A percentile compares a stretch with the other conserved stretches of the same genome.
phyloP scores from a whole-genome alignment of 148 eudicot species.

The Dianthus caryophyllus region DNA sequence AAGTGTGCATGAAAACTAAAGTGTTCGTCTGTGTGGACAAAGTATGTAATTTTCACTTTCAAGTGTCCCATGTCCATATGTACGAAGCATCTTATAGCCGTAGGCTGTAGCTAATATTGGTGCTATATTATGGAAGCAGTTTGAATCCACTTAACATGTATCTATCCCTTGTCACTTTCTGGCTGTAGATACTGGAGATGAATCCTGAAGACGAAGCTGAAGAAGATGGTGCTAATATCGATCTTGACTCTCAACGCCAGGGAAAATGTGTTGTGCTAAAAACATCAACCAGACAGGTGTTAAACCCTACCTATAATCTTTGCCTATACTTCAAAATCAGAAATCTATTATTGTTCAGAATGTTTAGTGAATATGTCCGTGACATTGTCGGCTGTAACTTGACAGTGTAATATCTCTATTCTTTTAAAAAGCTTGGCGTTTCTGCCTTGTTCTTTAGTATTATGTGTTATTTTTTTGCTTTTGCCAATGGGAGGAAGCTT shows the following conservation, averaged over 20 bases:
- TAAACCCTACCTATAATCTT: neutral
- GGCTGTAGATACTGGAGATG: slow-evolving; percentile 69
- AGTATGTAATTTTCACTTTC: neutral
- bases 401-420: neutral
- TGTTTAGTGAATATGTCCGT: neutral
- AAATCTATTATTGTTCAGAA: neutral
- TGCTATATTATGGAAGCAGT: neutral
- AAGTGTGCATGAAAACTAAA: no score
- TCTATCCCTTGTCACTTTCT: neutral
- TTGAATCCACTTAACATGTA: neutral
- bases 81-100: neutral
- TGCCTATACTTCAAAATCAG: neutral
- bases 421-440: neutral
- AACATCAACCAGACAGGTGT: slow-evolving; percentile 88
- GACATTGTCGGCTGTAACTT: neutral
- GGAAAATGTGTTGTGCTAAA: slow-evolving; percentile 94
- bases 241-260: slow-evolving; percentile 94
- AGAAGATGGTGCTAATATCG: slow-evolving; percentile 96
- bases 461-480: neutral
- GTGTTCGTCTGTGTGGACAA: neutral
- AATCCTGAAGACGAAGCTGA: slow-evolving; percentile 97
- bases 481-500: neutral
- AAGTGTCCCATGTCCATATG: neutral
- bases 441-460: neutral
- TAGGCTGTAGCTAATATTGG: neutral